A percentile compares a stretch with the other conserved stretches of the same genome.
Evolutionary conservation across 1,284 basidiomycete genomes (phyloP).

Genomic region (Inonotus obliquus): DNA sequence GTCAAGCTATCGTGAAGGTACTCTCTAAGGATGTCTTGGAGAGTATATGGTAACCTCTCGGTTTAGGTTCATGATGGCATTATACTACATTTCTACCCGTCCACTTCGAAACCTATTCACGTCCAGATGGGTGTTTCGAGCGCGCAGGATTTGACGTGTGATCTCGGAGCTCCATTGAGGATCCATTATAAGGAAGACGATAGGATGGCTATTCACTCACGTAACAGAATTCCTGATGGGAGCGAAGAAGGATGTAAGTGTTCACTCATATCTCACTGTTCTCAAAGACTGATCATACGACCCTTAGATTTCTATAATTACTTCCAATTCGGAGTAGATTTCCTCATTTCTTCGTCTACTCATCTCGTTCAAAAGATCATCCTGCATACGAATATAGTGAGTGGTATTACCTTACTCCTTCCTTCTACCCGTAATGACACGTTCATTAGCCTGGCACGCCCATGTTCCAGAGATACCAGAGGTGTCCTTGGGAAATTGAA

Average conservation of each 20-base stretch:
- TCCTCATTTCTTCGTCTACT: conserved; percentile 66
- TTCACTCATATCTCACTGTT: neutral
- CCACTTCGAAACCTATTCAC: conserved; percentile 46
- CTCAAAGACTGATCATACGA: conserved; percentile 33
- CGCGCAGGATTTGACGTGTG: conserved; percentile 73
- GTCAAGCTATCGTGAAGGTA: conserved; percentile 65
- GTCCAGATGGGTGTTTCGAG: conserved; percentile 77
- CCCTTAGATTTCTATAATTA: conserved; percentile 84
- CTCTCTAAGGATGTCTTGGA: neutral
- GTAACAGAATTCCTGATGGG: conserved; percentile 35
- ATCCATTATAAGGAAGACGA: conserved; percentile 85
- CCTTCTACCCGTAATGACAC: neutral
- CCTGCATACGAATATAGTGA: conserved; percentile 80
- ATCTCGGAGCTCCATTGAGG: conserved; percentile 75
- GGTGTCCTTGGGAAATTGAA: conserved; percentile 84
- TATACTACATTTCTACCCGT: conserved; percentile 60
- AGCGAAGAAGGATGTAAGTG: conserved; percentile 29
- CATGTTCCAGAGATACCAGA: conserved; percentile 82
- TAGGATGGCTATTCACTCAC: conserved; percentile 75
- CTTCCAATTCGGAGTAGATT: conserved; percentile 84
- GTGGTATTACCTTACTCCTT: conserved; percentile 24
- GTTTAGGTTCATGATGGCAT: conserved; percentile 69
- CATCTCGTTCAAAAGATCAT: conserved; percentile 82
- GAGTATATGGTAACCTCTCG: neutral
- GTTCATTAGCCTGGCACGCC: conserved; percentile 72